Base-by-base conservation (phyloP, 2,329 filamentous ascomycete species). In the Knufia petricola region DNA sequence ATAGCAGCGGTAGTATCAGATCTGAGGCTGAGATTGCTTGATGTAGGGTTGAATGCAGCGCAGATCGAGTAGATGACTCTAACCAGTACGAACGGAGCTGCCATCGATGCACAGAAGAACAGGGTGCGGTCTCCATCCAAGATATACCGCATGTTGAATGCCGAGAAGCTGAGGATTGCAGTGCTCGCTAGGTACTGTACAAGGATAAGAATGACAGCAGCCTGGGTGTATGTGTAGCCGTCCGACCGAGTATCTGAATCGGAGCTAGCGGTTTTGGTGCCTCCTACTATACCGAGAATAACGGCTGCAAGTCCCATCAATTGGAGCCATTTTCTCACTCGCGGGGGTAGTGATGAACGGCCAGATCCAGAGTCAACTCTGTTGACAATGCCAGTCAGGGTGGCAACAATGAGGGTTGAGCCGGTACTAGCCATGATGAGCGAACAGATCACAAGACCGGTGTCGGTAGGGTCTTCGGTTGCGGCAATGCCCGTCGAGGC, bases 21-120 rank as follows among this genome's bases (percentile, higher is more conserved):
- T 20, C 69, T 54, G 19, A 65, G 56, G 51, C 64, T 73, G 61
- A 78, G 78, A 19, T 56, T 52, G 20, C 42, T 56, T 2, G 61
- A 57, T 43, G 68, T 62, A 23, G 63, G 52, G 19, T 64, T 53
- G 59, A 74, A 77, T 15, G 64, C 64, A 3, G 63, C 60, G 32
- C 74, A 50, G n/a, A 65, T 56, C 0, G 69, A 66, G 60, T 75
- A 79, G 42, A 71, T 46, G 2, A 78, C 57, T 21, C 76, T 69
- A 8, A 77, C 64, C 3, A 73, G 57, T 46, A 79, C 63, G 54
- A 78, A 71, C 0, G 75, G 75, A 10, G 71, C 55, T 0, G 70
- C 66, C 2, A 69, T 43, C 0, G 58, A 64, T 4, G 76, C 63
- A 4, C 69, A 70, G 6, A 69, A 49, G 6, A 75, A 53, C 17